phyloP scores from a whole-genome alignment of 2,329 filamentous ascomycete genomes.

The Dichotomopilus funicola region DNA sequence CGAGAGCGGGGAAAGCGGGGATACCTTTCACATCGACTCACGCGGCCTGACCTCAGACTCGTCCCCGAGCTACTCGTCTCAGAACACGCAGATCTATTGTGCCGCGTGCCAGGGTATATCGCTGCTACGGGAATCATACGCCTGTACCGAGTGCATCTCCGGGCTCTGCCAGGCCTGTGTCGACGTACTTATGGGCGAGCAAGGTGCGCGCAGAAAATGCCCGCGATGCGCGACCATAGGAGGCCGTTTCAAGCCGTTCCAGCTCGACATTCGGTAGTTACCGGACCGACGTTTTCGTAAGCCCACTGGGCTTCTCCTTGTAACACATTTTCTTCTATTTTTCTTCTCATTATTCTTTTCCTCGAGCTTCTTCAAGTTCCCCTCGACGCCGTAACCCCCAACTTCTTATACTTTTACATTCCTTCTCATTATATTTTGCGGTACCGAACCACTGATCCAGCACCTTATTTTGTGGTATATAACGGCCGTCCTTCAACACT shows the following conservation, averaged over 20 bases:
- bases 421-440: background rate
- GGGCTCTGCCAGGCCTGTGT: slow-evolving; percentile 87
- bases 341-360: slow-evolving; percentile 10
- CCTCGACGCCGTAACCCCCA: background rate
- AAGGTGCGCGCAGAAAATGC: slow-evolving; percentile 69
- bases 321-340: background rate
- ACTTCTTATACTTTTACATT: slow-evolving; percentile 10
- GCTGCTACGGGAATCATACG: slow-evolving; percentile 75
- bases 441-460: background rate
- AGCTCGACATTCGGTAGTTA: slow-evolving; percentile 58
- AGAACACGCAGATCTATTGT: slow-evolving; percentile 84
- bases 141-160: slow-evolving; percentile 94
- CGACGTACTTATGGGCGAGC: slow-evolving; percentile 68
- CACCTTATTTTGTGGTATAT: background rate
- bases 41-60: slow-evolving; percentile 56
- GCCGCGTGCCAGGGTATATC: slow-evolving; percentile 77
- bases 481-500: background rate
- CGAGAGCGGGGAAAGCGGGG: slow-evolving; percentile 67
- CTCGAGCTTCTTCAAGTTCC: background rate
- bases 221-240: slow-evolving; percentile 74
- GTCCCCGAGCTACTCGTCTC: slow-evolving; percentile 67
- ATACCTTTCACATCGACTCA: slow-evolving; percentile 64
- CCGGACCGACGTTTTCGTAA: background rate
- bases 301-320: background rate
- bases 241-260: slow-evolving; percentile 76